A percentile compares a stretch with the other conserved stretches of the same genome.
Evolutionary conservation across 768 basidiomycete genomes (phyloP).

Genomic region (Tulasnella sp.): DNA sequence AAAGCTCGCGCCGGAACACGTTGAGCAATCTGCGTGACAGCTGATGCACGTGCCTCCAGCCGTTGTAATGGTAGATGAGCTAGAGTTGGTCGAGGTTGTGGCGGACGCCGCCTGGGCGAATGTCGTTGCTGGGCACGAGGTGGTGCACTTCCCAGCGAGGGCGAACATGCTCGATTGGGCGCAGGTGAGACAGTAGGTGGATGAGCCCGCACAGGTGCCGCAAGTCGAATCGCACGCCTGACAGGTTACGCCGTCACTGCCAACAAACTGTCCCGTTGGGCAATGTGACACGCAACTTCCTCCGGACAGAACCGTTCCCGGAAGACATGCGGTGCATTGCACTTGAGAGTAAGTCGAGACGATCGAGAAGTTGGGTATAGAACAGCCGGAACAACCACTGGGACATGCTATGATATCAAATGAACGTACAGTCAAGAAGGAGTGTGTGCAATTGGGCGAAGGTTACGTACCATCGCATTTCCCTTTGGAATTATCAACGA

Average conservation of each 20-base stretch:
- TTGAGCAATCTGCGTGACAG: constrained; percentile 80
- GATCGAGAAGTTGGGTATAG: constrained; percentile 57
- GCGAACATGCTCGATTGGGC: constrained; percentile 47
- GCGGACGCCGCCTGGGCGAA: constrained; percentile 31
- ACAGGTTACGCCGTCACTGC: constrained; percentile 58
- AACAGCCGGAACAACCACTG: constrained; percentile 67
- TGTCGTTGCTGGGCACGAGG: constrained; percentile 60
- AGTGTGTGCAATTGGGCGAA: no score
- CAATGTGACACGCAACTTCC: constrained; percentile 62
- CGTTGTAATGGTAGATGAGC: not conserved
- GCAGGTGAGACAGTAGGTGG: constrained; percentile 68
- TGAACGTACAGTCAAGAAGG: not conserved
- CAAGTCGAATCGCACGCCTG: constrained; percentile 67
- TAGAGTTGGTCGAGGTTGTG: not conserved
- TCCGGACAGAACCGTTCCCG: constrained; percentile 59
- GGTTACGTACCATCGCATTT: constrained; percentile 64
- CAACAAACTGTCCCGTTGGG: constrained; percentile 61
- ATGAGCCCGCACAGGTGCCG: constrained; percentile 52
- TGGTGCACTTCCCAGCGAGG: constrained; percentile 59
- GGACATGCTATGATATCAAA: constrained; percentile 50
- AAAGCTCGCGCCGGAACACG: constrained; percentile 69
- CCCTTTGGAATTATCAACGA: constrained; percentile 73
- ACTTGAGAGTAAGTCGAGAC: constrained; percentile 53
- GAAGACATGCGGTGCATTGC: constrained; percentile 68
- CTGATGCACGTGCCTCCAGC: constrained; percentile 54